Conservation (phyloP, 805 yeast genomes). For the Yarrowia divulgata region DNA sequence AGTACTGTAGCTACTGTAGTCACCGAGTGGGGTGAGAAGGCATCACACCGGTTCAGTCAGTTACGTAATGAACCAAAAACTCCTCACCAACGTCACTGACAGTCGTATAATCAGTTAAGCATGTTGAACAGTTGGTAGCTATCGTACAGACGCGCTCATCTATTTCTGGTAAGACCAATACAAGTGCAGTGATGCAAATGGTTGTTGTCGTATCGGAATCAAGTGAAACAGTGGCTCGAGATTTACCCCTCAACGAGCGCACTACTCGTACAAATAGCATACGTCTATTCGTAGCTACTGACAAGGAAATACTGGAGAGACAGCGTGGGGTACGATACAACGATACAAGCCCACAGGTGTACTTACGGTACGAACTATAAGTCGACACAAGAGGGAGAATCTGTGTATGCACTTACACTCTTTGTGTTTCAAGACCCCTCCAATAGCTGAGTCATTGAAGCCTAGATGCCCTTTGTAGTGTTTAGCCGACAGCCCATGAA, state of each 20-base stretch:
- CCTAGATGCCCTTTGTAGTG: conserved; percentile 1
- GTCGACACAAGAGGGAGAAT: too few relatives aligned
- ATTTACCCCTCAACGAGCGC: neutral
- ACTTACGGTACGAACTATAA: neutral
- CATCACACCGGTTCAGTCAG: too few relatives aligned
- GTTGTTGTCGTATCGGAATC: neutral
- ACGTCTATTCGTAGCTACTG: too few relatives aligned
- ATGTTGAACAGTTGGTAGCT: neutral
- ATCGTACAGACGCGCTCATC: too few relatives aligned
- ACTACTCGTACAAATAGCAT: too few relatives aligned
- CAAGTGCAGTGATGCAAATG: too few relatives aligned
- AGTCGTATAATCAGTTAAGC: neutral
- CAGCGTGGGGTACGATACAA: neutral
- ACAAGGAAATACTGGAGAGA: conserved; percentile 5
- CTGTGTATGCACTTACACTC: too few relatives aligned
- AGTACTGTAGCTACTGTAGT: too few relatives aligned
- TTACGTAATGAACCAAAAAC: too few relatives aligned
- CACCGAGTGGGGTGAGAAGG: too few relatives aligned
- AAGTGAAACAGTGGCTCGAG: conserved; percentile 3
- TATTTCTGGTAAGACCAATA: too few relatives aligned
- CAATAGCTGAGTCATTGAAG: neutral
- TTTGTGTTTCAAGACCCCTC: neutral
- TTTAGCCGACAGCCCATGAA: neutral
- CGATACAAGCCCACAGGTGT: neutral
- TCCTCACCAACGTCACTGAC: too few relatives aligned